These are phyloP conservation scores for Penstemon barbatus DNA, from an alignment of 257 asterid species.

Conservation along the genomic window DNA sequence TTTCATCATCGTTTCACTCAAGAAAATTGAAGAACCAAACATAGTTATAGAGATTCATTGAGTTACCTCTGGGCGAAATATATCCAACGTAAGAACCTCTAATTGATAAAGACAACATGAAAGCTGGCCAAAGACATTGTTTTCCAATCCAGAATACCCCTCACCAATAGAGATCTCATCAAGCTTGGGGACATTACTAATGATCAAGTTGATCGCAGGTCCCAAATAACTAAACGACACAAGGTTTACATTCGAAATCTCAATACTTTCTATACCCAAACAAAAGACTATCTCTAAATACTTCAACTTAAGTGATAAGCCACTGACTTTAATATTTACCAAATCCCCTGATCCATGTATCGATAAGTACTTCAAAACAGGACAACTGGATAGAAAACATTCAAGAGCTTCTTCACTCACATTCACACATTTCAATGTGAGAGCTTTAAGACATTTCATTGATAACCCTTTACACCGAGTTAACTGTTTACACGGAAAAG, in stretches of 20 bases:
- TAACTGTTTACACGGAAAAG: constrained; percentile 41
- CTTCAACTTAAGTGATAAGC: constrained; percentile 37
- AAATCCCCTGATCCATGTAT: constrained; percentile 39
- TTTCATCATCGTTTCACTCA: too few species aligned
- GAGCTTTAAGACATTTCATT: constrained; percentile 29
- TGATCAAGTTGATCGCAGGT: constrained; percentile 34
- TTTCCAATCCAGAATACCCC: constrained; percentile 36
- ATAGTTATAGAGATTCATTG: neutral
- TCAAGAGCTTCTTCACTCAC: constrained; percentile 45
- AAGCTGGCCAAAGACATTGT: constrained; percentile 48
- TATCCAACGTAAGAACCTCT: constrained; percentile 49
- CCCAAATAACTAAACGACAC: constrained; percentile 44
- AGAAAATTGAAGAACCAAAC: too few species aligned
- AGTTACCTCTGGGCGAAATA: constrained; percentile 47
- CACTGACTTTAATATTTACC: constrained; percentile 36
- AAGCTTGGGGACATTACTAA: constrained; percentile 49
- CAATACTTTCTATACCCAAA: constrained; percentile 30
- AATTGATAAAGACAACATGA: constrained; percentile 50
- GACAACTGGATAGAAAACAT: constrained; percentile 38
- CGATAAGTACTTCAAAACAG: constrained; percentile 32
- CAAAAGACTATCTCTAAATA: constrained; percentile 42
- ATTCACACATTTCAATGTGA: constrained; percentile 42
- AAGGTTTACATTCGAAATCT: constrained; percentile 41
- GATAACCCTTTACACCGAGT: constrained; percentile 29
- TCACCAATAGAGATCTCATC: constrained; percentile 33